phyloP scores from a whole-genome alignment of 805 yeast species.

The Wickerhamiella bombiphila region DNA sequence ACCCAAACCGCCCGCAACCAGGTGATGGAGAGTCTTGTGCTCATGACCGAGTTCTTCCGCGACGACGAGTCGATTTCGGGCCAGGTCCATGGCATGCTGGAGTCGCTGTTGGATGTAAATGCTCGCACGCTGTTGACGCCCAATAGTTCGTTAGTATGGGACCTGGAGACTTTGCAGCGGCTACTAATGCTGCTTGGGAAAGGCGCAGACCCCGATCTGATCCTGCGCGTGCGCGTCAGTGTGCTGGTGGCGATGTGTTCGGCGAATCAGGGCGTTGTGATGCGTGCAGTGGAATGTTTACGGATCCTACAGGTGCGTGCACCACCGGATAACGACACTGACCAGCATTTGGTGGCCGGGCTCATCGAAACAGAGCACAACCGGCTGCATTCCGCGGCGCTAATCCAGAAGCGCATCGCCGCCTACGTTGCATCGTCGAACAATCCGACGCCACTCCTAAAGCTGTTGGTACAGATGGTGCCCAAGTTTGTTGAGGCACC shows the following conservation, averaged over 20 bases:
- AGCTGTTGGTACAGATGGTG: neutral
- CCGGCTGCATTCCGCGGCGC: slow-evolving; percentile 7
- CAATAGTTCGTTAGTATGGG: neutral
- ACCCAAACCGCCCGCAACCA: neutral
- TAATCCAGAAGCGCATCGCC: slow-evolving; percentile 35
- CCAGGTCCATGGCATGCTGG: neutral
- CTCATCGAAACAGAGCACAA: slow-evolving; percentile 2
- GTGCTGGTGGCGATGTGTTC: neutral
- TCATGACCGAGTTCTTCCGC: neutral
- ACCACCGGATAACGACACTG: neutral
- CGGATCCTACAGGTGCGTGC: slow-evolving; percentile 1
- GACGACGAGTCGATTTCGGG: neutral
- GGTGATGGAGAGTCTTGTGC: neutral
- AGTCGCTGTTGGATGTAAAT: neutral
- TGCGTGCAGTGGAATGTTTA: slow-evolving; percentile 3
- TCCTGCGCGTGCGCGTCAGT: slow-evolving; percentile 3
- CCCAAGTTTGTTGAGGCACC: neutral
- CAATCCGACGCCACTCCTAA: neutral
- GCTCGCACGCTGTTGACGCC: slow-evolving; percentile 1
- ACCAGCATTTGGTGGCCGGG: slow-evolving; percentile 1
- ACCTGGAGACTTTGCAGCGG: neutral
- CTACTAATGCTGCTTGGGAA: neutral
- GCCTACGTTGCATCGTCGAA: neutral
- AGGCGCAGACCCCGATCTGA: neutral
- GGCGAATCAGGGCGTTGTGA: slow-evolving; percentile 1